Evolutionary conservation across 225 moss, liverwort and hornwort genomes (phyloP).

Genomic region (Pseudoscleropodium purum): DNA sequence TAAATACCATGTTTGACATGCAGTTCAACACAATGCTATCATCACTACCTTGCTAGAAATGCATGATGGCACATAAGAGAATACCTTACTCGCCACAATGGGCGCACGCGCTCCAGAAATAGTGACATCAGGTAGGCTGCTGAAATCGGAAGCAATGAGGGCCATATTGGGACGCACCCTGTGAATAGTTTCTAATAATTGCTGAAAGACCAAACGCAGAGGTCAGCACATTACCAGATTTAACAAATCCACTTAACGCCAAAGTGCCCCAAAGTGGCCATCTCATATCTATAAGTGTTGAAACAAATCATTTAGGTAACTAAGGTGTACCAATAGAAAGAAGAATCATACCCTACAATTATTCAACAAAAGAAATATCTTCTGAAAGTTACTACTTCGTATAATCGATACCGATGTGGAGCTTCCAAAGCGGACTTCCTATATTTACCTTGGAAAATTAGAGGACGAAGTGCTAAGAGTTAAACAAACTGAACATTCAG

Average conservation of each 20-base stretch:
- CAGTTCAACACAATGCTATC: neutral
- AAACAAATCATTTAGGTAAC: neutral
- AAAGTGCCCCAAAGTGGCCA: neutral
- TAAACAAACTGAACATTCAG: neutral
- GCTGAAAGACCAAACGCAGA: constrained; percentile 24
- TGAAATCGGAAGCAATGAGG: constrained; percentile 87
- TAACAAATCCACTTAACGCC: neutral
- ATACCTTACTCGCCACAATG: constrained; percentile 91
- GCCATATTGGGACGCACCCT: constrained; percentile 80
- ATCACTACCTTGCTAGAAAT: neutral
- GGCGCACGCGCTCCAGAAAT: constrained; percentile 77
- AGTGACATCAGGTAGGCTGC: constrained; percentile 79
- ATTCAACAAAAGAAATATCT: neutral
- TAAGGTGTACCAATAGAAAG: neutral
- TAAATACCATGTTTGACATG: neutral
- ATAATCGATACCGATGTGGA: neutral
- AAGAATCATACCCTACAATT: neutral
- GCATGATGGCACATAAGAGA: neutral
- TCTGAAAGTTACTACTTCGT: neutral
- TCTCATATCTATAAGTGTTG: neutral
- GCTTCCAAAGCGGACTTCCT: neutral
- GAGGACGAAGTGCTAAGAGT: neutral
- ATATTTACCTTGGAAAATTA: neutral
- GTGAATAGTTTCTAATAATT: constrained; percentile 82
- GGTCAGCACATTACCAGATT: neutral